Evolutionary conservation across 1,284 basidiomycete genomes (phyloP), one percentile per base, ranked within the genome.

Genomic region (Coniferiporia weirii): DNA sequence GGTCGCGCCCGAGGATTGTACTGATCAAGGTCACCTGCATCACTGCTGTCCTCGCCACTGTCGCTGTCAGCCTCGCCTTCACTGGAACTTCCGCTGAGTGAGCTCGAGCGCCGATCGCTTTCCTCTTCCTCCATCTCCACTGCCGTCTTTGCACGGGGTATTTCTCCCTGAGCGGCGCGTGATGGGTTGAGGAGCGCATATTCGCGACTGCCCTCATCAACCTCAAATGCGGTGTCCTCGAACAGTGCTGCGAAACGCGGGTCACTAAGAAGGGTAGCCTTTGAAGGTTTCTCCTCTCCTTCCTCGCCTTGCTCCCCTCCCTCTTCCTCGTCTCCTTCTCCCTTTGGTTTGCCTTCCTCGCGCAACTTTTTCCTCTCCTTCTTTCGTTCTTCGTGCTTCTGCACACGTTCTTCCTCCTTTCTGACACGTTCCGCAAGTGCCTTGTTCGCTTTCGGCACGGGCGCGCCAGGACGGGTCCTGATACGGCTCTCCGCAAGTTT

Each of bases 401-500:
- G 79, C 61, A 80, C 82, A 59, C 82, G 81, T 73, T 91, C 91
- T 67, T 89, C 84, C 55, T 91, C 87, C 61, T 80, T 82, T 61
- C 84, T 75, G 53, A 98, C 79, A 73, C 89, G 90, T 75, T 95
- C 91, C 6, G 96, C 97, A 17, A 99, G 80, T 10, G 83, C 84
- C 73, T 92, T 93, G 81, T 99, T 99, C 73, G 98, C 92, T 69
- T 92, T 94, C 65, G 91, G 89, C 60, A 76, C 75, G 44, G 54
- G 58, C 36, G 72, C 72, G 61, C 84, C 79, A 70, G 90, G 90
- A 71, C 83, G 84, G 38, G 89, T 76, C 44, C 96, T 85, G 70
- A 99, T 99, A 40, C 97, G 83, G 20, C 85, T 91, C 73, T 99
- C 95, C 2, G 93, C 86, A 76, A 97, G 83, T 72, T 95, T 93